These are phyloP conservation scores for Omphalotus olearius DNA, from an alignment of 1,284 basidiomycete species.

Conservation along the genomic window DNA sequence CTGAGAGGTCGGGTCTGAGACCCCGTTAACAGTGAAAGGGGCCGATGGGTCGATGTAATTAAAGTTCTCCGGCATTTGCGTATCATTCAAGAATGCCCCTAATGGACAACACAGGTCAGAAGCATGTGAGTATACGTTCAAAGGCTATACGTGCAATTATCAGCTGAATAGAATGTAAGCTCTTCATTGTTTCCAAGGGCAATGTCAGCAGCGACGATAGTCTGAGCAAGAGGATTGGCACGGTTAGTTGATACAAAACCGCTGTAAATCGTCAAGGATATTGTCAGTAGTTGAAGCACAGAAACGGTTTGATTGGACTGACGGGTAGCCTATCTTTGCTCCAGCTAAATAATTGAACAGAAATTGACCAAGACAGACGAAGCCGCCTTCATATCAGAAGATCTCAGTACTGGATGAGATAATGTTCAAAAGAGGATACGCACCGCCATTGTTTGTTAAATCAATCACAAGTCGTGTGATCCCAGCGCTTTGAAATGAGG, in stretches of 20 bases:
- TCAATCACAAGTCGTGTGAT: conserved; percentile 54
- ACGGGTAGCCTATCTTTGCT: conserved; percentile 48
- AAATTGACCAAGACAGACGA: conserved; percentile 57
- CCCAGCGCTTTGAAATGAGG: conserved; percentile 41
- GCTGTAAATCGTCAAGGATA: conserved; percentile 22
- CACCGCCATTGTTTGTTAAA: conserved; percentile 58
- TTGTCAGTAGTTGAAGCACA: neutral
- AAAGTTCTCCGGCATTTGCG: conserved; percentile 35
- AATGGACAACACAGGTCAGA: conserved; percentile 1
- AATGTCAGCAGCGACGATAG: conserved; percentile 50
- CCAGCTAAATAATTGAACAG: conserved; percentile 55
- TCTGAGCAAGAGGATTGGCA: conserved; percentile 52
- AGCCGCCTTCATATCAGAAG: conserved; percentile 40
- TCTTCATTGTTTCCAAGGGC: conserved; percentile 33
- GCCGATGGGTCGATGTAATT: conserved; percentile 48
- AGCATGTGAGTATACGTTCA: neutral
- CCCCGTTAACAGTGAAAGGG: conserved; percentile 44
- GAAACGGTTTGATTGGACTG: conserved; percentile 18
- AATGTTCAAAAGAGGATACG: conserved; percentile 12
- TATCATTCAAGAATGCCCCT: conserved; percentile 56
- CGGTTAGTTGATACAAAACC: conserved; percentile 52
- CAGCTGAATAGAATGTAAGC: conserved; percentile 41
- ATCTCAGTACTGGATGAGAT: conserved; percentile 1
- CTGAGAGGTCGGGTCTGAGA: conserved; percentile 49
- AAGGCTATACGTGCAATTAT: conserved; percentile 41